These are phyloP conservation scores for Alectoria sarmentosa DNA, from an alignment of 495 filamentous ascomycete species.

Conservation along the genomic window DNA sequence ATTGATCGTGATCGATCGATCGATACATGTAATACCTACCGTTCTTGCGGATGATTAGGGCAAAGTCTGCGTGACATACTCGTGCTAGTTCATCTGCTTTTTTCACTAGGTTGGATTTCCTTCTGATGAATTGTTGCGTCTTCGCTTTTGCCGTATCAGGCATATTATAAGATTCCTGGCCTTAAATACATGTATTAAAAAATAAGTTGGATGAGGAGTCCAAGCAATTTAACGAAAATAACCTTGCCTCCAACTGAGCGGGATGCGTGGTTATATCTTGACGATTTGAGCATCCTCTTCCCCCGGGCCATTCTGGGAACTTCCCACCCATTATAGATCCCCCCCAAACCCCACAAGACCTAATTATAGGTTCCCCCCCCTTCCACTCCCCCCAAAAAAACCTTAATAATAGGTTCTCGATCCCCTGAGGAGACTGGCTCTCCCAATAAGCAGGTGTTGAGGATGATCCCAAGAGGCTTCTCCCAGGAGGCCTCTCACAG, in stretches of 20 bases:
- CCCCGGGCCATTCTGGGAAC: no score
- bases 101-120: conserved; percentile 18
- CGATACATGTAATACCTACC: conserved; percentile 25
- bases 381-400: no score
- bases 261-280: no score
- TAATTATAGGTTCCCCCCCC: neutral
- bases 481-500: no score
- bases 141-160: conserved; percentile 14
- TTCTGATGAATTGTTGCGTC: neutral
- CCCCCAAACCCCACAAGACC: no score
- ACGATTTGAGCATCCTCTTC: no score
- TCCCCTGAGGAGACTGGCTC: neutral
- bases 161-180: neutral
- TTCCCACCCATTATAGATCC: no score
- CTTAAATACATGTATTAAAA: neutral
- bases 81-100: conserved; percentile 24
- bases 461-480: no score
- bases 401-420: neutral
- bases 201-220: neutral
- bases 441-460: no score
- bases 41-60: conserved; percentile 22
- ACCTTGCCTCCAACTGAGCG: no score
- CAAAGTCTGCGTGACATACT: conserved; percentile 22
- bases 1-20: no score
- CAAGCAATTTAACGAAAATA: no score